Conservation (phyloP, 768 basidiomycete species). For the Suillus luteus region DNA sequence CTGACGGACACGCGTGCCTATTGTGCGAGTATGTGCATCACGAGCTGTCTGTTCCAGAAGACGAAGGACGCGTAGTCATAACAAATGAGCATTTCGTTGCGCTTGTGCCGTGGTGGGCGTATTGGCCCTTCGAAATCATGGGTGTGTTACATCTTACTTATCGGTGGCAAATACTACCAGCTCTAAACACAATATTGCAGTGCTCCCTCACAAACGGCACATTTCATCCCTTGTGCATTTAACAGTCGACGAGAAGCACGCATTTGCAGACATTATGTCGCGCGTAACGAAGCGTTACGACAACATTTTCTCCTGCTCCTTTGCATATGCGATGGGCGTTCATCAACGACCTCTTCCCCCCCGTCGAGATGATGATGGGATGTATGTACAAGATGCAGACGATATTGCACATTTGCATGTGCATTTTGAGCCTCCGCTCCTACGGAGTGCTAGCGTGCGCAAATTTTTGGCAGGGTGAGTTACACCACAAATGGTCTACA, state of each 20-base stretch:
- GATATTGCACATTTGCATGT: slow-evolving; percentile 81
- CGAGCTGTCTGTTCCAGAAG: slow-evolving; percentile 49
- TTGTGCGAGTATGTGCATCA: slow-evolving; percentile 79
- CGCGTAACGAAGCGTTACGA: slow-evolving; percentile 69
- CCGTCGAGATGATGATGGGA: slow-evolving; percentile 27
- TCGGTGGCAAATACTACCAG: neutral
- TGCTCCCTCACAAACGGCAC: slow-evolving; percentile 78
- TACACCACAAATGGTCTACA: neutral
- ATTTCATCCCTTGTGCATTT: slow-evolving; percentile 71
- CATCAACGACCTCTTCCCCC: slow-evolving; percentile 77
- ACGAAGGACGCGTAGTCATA: slow-evolving; percentile 63
- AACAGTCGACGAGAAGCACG: slow-evolving; percentile 54
- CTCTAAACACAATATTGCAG: slow-evolving; percentile 37
- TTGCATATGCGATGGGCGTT: slow-evolving; percentile 94
- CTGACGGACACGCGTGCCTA: slow-evolving; percentile 61
- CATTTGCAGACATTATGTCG: slow-evolving; percentile 71
- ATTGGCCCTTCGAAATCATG: slow-evolving; percentile 89
- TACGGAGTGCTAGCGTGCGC: slow-evolving; percentile 78
- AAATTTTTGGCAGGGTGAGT: slow-evolving; percentile 90
- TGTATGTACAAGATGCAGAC: slow-evolving; percentile 39
- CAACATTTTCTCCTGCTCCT: slow-evolving; percentile 82
- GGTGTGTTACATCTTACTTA: slow-evolving; percentile 39
- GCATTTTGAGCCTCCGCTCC: slow-evolving; percentile 83
- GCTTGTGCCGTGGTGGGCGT: slow-evolving; percentile 93
- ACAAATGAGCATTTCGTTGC: slow-evolving; percentile 79